phyloP scores from a whole-genome alignment of 176 grass and related monocot species.

The Zoysia pacifica region DNA sequence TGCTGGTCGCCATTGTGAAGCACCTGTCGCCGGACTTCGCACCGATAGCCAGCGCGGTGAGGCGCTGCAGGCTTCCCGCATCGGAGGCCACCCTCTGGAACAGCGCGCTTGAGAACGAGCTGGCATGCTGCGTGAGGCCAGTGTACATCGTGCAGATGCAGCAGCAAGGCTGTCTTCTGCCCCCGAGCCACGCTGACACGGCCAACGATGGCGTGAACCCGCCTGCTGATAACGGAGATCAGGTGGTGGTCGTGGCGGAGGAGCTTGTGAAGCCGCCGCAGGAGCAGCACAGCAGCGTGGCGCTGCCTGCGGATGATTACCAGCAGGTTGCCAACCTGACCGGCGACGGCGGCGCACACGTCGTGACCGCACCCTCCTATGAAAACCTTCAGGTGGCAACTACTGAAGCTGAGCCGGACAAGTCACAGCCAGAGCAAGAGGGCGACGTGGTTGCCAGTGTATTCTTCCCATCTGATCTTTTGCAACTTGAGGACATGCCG shows the following conservation, averaged over 20 bases:
- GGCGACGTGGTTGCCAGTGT: not conserved
- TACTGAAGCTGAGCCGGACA: not conserved
- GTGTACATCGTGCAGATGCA: not conserved
- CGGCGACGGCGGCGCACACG: not conserved
- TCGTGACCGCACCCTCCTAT: no score
- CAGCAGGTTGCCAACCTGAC: not conserved
- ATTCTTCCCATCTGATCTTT: not conserved
- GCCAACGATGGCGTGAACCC: not conserved
- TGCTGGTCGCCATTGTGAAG: constrained; percentile 24
- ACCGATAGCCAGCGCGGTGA: not conserved
- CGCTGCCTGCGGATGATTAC: no score
- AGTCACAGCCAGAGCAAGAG: not conserved
- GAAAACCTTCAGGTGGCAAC: not conserved
- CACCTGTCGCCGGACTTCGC: constrained; percentile 16
- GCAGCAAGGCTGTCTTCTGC: not conserved
- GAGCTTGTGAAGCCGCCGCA: no score
- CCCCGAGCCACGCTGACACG: not conserved
- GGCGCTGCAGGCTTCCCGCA: not conserved
- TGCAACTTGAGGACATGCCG: not conserved
- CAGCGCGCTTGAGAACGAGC: not conserved
- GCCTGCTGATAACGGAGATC: no score
- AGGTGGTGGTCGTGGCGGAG: no score
- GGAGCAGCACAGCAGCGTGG: no score
- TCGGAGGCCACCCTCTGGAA: not conserved
- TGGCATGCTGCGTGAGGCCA: not conserved